A percentile compares a stretch with the other conserved stretches of the same genome.
Conservation (phyloP, 305 asterid genomes). For the Solanum chacoense region DNA sequence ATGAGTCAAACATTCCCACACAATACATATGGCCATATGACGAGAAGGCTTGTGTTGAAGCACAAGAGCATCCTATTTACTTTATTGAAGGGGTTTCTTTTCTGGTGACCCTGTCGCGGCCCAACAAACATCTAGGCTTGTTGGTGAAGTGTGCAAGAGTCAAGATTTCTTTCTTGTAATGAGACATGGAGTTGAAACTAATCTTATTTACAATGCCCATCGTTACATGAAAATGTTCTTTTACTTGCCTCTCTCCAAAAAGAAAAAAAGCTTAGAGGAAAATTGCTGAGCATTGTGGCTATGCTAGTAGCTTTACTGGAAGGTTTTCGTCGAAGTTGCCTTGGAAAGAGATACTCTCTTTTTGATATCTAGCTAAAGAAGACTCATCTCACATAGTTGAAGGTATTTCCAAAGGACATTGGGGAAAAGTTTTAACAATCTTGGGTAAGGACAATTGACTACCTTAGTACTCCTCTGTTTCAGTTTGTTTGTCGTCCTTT, state of each 20-base stretch:
- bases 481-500: not conserved
- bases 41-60: not conserved
- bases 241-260: not conserved
- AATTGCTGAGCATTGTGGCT: not conserved
- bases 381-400: not conserved
- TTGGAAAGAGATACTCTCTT: not conserved
- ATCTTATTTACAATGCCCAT: not conserved
- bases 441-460: not conserved
- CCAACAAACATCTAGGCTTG: slow-evolving; percentile 27
- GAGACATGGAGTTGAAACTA: not conserved
- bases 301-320: not conserved
- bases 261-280: not conserved
- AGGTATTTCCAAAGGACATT: not conserved
- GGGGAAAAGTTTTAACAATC: not conserved
- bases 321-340: not conserved
- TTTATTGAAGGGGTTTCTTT: slow-evolving; percentile 49
- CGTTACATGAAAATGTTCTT: not conserved
- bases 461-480: not conserved
- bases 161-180: not conserved
- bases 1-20: not conserved
- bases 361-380: not conserved
- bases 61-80: slow-evolving; percentile 45
- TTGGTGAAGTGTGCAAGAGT: not conserved
- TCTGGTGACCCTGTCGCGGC: slow-evolving; percentile 36
- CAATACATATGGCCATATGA: not conserved